Conservation (phyloP, 1,284 basidiomycete genomes). For the Boletellus dicymbophilus region DNA sequence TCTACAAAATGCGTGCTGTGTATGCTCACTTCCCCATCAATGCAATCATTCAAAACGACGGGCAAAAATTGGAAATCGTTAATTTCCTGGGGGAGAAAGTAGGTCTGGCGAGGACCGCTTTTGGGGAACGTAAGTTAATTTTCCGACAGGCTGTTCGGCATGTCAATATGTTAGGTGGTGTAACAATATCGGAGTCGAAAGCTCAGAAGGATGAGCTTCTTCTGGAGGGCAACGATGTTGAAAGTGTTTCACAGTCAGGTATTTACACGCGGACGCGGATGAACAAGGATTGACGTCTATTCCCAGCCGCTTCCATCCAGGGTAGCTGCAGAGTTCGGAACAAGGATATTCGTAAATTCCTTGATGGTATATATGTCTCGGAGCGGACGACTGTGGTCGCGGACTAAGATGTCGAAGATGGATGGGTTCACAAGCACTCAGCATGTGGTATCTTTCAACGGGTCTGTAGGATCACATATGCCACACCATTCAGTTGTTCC, state of each 20-base stretch:
- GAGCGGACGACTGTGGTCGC: slow-evolving; percentile 69
- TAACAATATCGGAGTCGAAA: slow-evolving; percentile 89
- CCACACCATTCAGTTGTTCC: slow-evolving; percentile 19
- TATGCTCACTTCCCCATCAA: slow-evolving; percentile 99
- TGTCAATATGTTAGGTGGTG: slow-evolving; percentile 91
- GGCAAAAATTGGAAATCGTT: slow-evolving; percentile 88
- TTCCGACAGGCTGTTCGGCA: slow-evolving; percentile 79
- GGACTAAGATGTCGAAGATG: slow-evolving; percentile 36
- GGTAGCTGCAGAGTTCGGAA: slow-evolving; percentile 93
- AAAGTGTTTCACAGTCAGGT: slow-evolving; percentile 96
- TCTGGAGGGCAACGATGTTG: slow-evolving; percentile 92
- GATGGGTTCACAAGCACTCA: slow-evolving; percentile 12
- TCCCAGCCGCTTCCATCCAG: slow-evolving; percentile 89
- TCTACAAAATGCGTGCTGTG: slow-evolving; percentile 99
- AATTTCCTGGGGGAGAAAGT: slow-evolving; percentile 99
- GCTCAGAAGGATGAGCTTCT: slow-evolving; percentile 96
- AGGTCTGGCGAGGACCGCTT: slow-evolving; percentile 9
- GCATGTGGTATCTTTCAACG: slow-evolving; percentile 23
- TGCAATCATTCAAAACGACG: slow-evolving; percentile 90
- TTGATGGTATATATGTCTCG: slow-evolving; percentile 93
- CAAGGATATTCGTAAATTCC: slow-evolving; percentile 98
- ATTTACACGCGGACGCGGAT: slow-evolving; percentile 4
- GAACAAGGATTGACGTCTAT: slow-evolving; percentile 1
- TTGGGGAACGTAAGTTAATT: slow-evolving; percentile 1
- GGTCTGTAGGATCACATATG: slow-evolving; percentile 32